Base-by-base conservation (phyloP, 2,329 filamentous ascomycete genomes). In the Trichophyton benhamiae region DNA sequence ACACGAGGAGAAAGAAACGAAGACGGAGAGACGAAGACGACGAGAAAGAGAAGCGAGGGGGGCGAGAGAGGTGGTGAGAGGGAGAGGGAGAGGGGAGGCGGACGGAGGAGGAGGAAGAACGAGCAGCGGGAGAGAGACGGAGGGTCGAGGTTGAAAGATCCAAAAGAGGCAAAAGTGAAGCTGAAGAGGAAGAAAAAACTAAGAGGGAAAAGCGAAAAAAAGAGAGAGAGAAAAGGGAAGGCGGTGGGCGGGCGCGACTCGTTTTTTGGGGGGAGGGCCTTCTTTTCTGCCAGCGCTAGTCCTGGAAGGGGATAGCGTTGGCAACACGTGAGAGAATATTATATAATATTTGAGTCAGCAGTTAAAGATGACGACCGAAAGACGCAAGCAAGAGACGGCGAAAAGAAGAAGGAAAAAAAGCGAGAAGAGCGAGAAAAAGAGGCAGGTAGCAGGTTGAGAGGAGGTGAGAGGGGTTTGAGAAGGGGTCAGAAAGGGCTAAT, bases 21-120 rank as follows among this genome's bases (percentile, higher is more conserved):
- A 44, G 41, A 17, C 41, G 13, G 64, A 60, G 62, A 67, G 66
- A 61, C 49, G 63, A 66, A 60, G 33, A 30, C 15, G 25, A 52
- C 36, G 46, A 15, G 33, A 53, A 30, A 25, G 13, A 17, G 25
- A 48, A 49, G n/a, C 22, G n/a, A 27, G 36, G 11, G 27, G 57
- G 41, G 55, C 41, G 41, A 65, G 67, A 62, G 64, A 36, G 30
- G 7, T 11, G 52, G 52, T 11, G 52, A 41, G 27, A 13, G 33
- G 63, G 44, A 61, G 62, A 64, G 62, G 63, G 58, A 64, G 64
- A 66, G 66, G 64, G 63, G 64, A 60, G 63, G 66, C 66, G 59
- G 59, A 61, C 64, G 57, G 20, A 41, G 13, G 46, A 33, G 20
- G n/a, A 48, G 4, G 42, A 30, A 27, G 25, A 27, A 27, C 25